A percentile compares a stretch with the other conserved stretches of the same genome.
Conservation (phyloP, 768 basidiomycete genomes). For the Naganishia antarctica region DNA sequence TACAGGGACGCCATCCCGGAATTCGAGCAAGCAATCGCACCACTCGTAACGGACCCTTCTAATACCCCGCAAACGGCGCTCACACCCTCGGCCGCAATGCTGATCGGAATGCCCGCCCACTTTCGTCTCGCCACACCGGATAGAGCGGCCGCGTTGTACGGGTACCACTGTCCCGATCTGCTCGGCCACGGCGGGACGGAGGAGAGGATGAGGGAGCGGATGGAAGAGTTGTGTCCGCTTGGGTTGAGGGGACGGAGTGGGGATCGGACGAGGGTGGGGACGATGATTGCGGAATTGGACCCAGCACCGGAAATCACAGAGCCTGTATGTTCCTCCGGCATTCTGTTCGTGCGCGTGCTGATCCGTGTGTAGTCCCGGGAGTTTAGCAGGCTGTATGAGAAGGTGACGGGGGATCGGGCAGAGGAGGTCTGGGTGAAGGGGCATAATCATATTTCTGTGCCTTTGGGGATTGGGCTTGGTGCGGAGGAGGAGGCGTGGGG, state of each 20-base stretch:
- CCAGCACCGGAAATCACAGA: conserved; percentile 20
- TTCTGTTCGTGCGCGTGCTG: background rate
- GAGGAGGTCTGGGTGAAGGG: conserved; percentile 4
- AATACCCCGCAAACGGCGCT: background rate
- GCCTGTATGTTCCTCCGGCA: conserved; percentile 6
- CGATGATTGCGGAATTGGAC: conserved; percentile 17
- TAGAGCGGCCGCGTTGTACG: conserved; percentile 1
- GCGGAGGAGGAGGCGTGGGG: conserved; percentile 24
- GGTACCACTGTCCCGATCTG: conserved; percentile 19
- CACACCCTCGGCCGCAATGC: background rate
- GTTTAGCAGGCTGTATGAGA: background rate
- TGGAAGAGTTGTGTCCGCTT: conserved; percentile 13
- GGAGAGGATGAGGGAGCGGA: background rate
- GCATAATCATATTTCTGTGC: conserved; percentile 24
- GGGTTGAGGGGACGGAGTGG: conserved; percentile 16
- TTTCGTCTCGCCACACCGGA: conserved; percentile 6
- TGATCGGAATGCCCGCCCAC: conserved; percentile 20
- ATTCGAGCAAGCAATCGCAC: background rate
- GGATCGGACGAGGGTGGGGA: conserved; percentile 10
- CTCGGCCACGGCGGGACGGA: background rate
- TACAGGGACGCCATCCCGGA: conserved; percentile 13
- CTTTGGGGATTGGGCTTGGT: conserved; percentile 20
- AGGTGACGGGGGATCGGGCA: background rate
- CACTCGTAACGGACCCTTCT: conserved; percentile 4
- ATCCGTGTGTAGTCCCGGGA: conserved; percentile 3